These are phyloP conservation scores for Vanilla planifolia DNA, from an alignment of 106 monocot genomes.

Conservation along the genomic window DNA sequence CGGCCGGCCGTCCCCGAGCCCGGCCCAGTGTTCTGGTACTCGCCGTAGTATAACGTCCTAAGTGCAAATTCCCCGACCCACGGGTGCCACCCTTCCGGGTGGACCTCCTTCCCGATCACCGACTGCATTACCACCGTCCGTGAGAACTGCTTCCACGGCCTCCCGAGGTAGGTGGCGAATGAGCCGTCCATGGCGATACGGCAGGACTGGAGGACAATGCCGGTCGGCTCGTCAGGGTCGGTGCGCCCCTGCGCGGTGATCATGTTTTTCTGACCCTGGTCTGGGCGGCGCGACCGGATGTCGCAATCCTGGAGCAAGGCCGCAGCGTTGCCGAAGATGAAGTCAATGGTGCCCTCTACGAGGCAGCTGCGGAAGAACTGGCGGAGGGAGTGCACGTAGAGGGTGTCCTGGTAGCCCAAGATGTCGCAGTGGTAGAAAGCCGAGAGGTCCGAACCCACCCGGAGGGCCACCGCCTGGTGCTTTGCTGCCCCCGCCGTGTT, in stretches of 20 bases:
- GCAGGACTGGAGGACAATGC: slow-evolving; percentile 34
- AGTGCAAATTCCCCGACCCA: slow-evolving; percentile 32
- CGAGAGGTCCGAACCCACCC: slow-evolving; percentile 33
- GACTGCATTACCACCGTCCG: slow-evolving; percentile 39
- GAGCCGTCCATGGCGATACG: slow-evolving; percentile 19
- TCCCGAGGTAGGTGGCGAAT: slow-evolving; percentile 27
- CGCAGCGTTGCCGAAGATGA: slow-evolving; percentile 57
- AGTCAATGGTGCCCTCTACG: slow-evolving; percentile 42
- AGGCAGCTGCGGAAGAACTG: slow-evolving; percentile 45
- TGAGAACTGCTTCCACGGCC: slow-evolving; percentile 39
- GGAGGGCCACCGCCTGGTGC: slow-evolving; percentile 55
- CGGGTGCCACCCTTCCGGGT: slow-evolving; percentile 31
- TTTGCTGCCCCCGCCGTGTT: slow-evolving; percentile 44
- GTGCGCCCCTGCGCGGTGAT: slow-evolving; percentile 35
- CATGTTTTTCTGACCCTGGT: slow-evolving; percentile 33
- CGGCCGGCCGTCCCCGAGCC: slow-evolving; percentile 20
- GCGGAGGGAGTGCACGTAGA: slow-evolving; percentile 47
- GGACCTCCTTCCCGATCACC: slow-evolving; percentile 15
- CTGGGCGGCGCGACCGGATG: slow-evolving; percentile 23
- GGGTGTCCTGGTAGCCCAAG: slow-evolving; percentile 42
- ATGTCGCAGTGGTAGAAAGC: slow-evolving; percentile 41
- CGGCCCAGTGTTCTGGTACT: slow-evolving; percentile 37
- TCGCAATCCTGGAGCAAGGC: slow-evolving; percentile 31
- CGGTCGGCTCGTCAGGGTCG: slow-evolving; percentile 40
- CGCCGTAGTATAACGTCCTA: slow-evolving; percentile 33